phyloP scores from a whole-genome alignment of 148 eudicot genomes.

The Chenopodium formosanum region DNA sequence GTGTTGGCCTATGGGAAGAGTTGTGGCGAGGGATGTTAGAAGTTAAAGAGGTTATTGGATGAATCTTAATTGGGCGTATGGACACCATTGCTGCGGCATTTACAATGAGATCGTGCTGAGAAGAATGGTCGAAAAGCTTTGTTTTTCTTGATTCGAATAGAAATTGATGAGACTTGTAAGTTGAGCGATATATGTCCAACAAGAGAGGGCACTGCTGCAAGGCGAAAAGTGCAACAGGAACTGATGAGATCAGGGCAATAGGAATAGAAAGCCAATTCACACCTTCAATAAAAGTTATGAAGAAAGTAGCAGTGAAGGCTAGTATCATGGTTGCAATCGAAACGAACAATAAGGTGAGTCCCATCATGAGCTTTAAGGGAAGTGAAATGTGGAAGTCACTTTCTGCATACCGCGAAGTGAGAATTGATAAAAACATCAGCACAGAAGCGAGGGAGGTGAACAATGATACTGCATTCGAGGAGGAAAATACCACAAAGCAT shows the following conservation, averaged over 20 bases:
- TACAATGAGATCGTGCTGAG: background rate
- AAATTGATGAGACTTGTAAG: slow-evolving; percentile 12
- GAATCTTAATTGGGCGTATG: background rate
- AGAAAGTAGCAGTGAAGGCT: slow-evolving; percentile 21
- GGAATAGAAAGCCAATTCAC: slow-evolving; percentile 2
- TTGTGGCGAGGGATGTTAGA: background rate
- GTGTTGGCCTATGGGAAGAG: background rate
- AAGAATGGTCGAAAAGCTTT: slow-evolving; percentile 3
- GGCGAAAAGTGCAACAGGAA: slow-evolving; percentile 23
- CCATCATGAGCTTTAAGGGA: slow-evolving; percentile 31
- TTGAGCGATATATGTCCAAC: slow-evolving; percentile 14
- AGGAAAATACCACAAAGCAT: slow-evolving; percentile 14
- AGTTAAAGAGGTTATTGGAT: background rate
- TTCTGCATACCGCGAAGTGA: slow-evolving; percentile 29
- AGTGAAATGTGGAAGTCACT: slow-evolving; percentile 27
- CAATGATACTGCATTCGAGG: slow-evolving; percentile 27
- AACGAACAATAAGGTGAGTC: slow-evolving; percentile 23
- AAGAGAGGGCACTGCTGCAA: slow-evolving; percentile 25
- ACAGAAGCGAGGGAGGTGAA: slow-evolving; percentile 26
- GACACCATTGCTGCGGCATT: background rate
- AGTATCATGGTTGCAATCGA: slow-evolving; percentile 34
- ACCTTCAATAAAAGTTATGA: slow-evolving; percentile 5
- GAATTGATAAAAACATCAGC: slow-evolving; percentile 30
- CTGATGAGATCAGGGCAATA: slow-evolving; percentile 18
- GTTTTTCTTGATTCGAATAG: background rate